Evolutionary conservation across 345 rosid species (phyloP), one percentile per base, ranked within the genome.

Genomic region (Citrus inodora): DNA sequence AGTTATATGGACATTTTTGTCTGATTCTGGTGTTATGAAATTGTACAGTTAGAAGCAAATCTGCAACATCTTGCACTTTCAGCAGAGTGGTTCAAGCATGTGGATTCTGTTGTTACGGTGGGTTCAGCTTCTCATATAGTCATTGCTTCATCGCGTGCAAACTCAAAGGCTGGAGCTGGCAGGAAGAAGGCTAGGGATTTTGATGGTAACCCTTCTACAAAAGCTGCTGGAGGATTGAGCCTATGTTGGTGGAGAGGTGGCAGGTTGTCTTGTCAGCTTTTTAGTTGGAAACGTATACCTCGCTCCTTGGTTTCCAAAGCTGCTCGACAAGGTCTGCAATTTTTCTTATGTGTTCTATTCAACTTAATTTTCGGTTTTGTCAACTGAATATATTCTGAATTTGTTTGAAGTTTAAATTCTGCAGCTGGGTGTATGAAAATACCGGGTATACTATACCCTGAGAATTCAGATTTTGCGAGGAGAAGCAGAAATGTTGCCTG

Each of bases 191-290:
- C 83, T 69, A 85, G 83, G 78, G 92, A 93, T 77, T 66, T 66
- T 69, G 92, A 89, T 76, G 80, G 80, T 48, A 90, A 86, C 69
- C 89, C 88, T 70, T 82, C 89, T 67, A 70, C 88, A 38, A 90
- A 83, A 84, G 80, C 88, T 83, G 82, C 89, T 51, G 84, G 88
- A 71, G 98, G 94, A 78, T 86, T 91, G 74, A 74, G 87, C 74
- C 86, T 94, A 84, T 87, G 87, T 80, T 96, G 98, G 98, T 91
- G 98, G 98, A 96, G 99, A 78, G 99, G 99, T 73, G 99, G 99
- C 72, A 81, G 81, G 80, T 74, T 93, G 73, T 93, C 99, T 78
- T 90, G 93, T 74, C 88, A 73, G 79, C 73, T 94, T 82, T 94
- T 91, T 87, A 91, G 76, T 78, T 96, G 98, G 97, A 96, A 96